Base-by-base conservation (phyloP, 1,139 yeast species). In the Candida gigantensis region DNA sequence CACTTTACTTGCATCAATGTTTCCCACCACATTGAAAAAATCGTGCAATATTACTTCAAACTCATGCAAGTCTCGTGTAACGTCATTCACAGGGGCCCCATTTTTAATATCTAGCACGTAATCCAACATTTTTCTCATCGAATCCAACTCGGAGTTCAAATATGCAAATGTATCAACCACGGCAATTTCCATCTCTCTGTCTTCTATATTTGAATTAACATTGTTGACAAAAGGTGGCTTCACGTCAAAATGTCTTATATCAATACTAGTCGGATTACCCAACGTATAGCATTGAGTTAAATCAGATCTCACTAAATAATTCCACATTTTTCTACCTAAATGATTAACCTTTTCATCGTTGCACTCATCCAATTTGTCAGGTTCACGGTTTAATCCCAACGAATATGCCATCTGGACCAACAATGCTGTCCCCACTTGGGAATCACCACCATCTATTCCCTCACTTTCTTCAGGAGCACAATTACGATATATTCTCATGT, bases 381-480 rank as follows among this genome's bases (percentile, higher is more conserved):
- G 70, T 24, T 70, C 73, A 27, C 77, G 51, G 47, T 74, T 64
- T 23, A 73, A 48, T 0, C 81, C 80, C 30, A 74, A 51, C 3
- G 68, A 55, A 30, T 58, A 57, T 0, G 76, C 75, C 57, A 65
- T 65, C 36, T 69, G 67, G 6, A 61, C 47, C 11, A 75, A 42
- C 25, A 69, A 40, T 0, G 72, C 73, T 28, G 58, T 62, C 43
- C 56, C 58, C 2, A 65, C 55, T 32, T 56, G 59, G 0, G 74
- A 62, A 43, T 69, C 78, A 1, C 68, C 68, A 8, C 72, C 72
- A 44, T 67, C 72, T 1, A 65, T 68, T n/a, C 47, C 50, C 41
- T 68, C 71, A 12, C 78, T 76, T 44, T 72, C 77, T 43, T 74
- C 79, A 1, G 79, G 79, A 0, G 79, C 76, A 36, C 51, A 57